These are phyloP conservation scores for Sordariomycetes sp. DNA, from an alignment of 2,329 filamentous ascomycete species.

Conservation along the genomic window DNA sequence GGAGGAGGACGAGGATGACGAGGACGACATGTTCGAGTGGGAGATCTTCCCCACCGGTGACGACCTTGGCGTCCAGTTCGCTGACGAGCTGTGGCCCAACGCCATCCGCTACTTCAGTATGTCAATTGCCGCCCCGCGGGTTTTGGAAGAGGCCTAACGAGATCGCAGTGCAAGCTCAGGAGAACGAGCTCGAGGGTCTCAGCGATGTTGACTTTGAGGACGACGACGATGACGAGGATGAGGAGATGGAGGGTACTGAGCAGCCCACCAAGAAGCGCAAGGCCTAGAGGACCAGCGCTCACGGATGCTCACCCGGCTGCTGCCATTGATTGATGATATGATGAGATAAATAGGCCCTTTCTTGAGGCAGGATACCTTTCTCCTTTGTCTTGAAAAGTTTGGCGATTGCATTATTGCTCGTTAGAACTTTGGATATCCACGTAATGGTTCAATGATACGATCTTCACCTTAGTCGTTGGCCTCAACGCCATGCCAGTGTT, in stretches of 20 bases:
- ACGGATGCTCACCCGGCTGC: too few species aligned
- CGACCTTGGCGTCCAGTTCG: constrained; percentile 68
- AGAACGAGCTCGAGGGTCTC: constrained; percentile 55
- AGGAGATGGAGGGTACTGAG: constrained; percentile 29
- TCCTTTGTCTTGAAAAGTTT: neutral
- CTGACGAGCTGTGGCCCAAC: constrained; percentile 81
- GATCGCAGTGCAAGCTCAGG: constrained; percentile 43
- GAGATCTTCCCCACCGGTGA: constrained; percentile 88
- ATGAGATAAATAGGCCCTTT: too few species aligned
- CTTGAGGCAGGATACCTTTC: neutral
- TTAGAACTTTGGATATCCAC: neutral
- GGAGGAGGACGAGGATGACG: constrained; percentile 52
- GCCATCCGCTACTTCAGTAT: constrained; percentile 88
- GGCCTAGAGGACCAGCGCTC: constrained; percentile 21
- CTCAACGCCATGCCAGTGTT: too few species aligned
- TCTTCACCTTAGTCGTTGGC: too few species aligned
- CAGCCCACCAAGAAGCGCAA: constrained; percentile 34
- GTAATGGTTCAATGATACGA: neutral
- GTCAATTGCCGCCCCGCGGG: constrained; percentile 22
- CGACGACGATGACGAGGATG: constrained; percentile 32
- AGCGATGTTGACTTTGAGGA: constrained; percentile 63
- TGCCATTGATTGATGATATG: too few species aligned
- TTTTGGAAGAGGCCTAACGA: constrained; percentile 21
- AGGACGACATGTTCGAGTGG: constrained; percentile 55
- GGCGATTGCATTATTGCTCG: neutral